phyloP scores from a whole-genome alignment of 140 eudicot species.

The Senecio squalidus region DNA sequence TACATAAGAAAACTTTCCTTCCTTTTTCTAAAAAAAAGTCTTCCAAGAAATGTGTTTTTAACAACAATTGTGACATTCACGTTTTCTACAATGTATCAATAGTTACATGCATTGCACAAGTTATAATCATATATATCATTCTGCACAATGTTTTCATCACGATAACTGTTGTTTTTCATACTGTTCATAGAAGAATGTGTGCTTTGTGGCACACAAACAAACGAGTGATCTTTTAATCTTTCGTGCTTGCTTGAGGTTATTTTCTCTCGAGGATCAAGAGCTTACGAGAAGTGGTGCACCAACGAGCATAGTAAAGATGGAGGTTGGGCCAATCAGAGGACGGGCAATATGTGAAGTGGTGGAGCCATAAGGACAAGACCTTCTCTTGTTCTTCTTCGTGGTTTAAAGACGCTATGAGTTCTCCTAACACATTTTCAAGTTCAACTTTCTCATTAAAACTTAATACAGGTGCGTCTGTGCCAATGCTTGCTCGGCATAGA shows the following conservation, averaged over 20 bases:
- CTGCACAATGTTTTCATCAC: background rate
- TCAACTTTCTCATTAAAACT: slow-evolving; percentile 51
- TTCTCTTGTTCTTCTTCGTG: slow-evolving; percentile 65
- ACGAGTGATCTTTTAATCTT: background rate
- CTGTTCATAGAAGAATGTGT: background rate
- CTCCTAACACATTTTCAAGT: slow-evolving; percentile 59
- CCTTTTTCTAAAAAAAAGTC: no score
- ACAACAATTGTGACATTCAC: slow-evolving; percentile 2
- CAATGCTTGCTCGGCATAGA: slow-evolving; percentile 64
- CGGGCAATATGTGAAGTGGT: slow-evolving; percentile 67
- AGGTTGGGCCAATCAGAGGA: slow-evolving; percentile 93
- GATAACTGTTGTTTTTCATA: background rate
- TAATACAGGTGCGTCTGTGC: slow-evolving; percentile 64
- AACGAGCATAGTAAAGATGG: slow-evolving; percentile 49
- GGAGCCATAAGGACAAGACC: slow-evolving; percentile 78
- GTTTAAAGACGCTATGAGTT: slow-evolving; percentile 43
- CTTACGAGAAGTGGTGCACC: slow-evolving; percentile 65
- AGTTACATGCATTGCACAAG: background rate
- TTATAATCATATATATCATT: background rate
- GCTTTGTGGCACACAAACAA: background rate
- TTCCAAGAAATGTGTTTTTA: slow-evolving; percentile 1
- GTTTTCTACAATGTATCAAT: background rate
- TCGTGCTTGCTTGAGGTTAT: slow-evolving; percentile 2
- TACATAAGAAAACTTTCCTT: no score
- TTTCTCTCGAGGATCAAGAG: slow-evolving; percentile 31